phyloP scores from a whole-genome alignment of 2,329 filamentous ascomycete genomes.

The Emydomyces testavorans region DNA sequence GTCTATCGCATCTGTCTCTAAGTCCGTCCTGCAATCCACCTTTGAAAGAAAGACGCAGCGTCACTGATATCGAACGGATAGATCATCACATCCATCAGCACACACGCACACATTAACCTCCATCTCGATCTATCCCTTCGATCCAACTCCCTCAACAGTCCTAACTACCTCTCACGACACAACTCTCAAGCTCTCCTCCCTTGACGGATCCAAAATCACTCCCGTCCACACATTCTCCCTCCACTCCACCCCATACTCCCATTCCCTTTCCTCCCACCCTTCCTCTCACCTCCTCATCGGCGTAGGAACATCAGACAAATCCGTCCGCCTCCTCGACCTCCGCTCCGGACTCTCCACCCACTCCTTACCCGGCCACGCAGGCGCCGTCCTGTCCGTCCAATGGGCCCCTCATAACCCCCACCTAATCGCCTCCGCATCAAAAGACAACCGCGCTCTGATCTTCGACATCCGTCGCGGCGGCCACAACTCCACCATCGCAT shows the following conservation, averaged over 20 bases:
- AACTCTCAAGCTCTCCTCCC: conserved; percentile 35
- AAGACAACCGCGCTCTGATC: conserved; percentile 69
- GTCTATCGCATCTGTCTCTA: conserved; percentile 40
- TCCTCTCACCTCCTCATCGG: conserved; percentile 68
- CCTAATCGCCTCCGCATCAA: conserved; percentile 70
- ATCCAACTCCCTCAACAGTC: conserved; percentile 37
- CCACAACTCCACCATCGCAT: conserved; percentile 56
- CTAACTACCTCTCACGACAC: conserved; percentile 38
- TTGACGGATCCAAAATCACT: conserved; percentile 31
- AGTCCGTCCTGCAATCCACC: conserved; percentile 13
- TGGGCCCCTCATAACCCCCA: conserved; percentile 79
- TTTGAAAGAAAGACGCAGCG: background rate
- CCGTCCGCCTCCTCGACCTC: conserved; percentile 74
- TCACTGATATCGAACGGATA: conserved; percentile 6
- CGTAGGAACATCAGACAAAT: conserved; percentile 74
- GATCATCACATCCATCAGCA: conserved; percentile 26
- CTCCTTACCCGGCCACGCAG: conserved; percentile 55
- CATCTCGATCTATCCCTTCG: conserved; percentile 39
- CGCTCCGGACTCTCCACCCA: conserved; percentile 68
- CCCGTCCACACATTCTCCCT: conserved; percentile 38
- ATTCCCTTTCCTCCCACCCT: conserved; percentile 57
- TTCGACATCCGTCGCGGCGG: conserved; percentile 75
- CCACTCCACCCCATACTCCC: conserved; percentile 43
- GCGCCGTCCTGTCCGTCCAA: conserved; percentile 54
- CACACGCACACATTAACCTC: conserved; percentile 39